Percentiles rank a stretch among this genome's conserved stretches.
These are phyloP conservation scores for Saccharata proteae DNA, from an alignment of 2,329 filamentous ascomycete species.

Conservation along the genomic window DNA sequence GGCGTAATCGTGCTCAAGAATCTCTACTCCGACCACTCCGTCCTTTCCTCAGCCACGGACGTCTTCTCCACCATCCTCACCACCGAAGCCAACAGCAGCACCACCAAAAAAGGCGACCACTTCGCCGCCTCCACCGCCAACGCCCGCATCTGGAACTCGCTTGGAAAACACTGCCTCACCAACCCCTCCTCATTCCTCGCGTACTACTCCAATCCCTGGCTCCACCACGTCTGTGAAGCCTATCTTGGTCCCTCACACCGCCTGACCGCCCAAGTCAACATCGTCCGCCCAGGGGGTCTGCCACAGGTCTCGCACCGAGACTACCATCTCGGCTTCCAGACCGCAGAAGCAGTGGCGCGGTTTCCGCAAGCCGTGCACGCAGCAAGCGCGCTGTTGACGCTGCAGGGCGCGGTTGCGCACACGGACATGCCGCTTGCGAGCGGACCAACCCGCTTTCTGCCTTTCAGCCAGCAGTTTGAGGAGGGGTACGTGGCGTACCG, in stretches of 20 bases:
- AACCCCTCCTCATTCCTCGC: constrained; percentile 41
- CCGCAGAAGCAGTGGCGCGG: constrained; percentile 29
- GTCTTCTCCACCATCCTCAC: constrained; percentile 40
- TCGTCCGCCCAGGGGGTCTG: constrained; percentile 46
- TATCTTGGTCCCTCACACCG: constrained; percentile 51
- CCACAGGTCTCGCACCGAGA: constrained; percentile 49
- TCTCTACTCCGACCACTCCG: constrained; percentile 33
- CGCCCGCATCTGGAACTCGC: constrained; percentile 54
- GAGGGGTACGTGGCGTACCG: constrained; percentile 49
- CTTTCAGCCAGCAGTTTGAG: constrained; percentile 46
- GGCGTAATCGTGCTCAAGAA: constrained; percentile 47
- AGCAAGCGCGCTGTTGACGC: constrained; percentile 45
- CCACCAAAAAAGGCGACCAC: constrained; percentile 42
- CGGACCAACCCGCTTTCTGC: constrained; percentile 49
- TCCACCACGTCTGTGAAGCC: constrained; percentile 38
- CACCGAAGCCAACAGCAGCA: constrained; percentile 29
- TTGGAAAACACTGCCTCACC: constrained; percentile 45
- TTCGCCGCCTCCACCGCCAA: constrained; percentile 46
- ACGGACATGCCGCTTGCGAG: constrained; percentile 46
- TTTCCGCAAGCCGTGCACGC: constrained; percentile 43
- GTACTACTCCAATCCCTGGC: constrained; percentile 51
- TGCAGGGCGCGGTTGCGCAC: constrained; percentile 53
- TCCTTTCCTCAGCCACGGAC: constrained; percentile 36
- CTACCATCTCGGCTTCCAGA: constrained; percentile 54
- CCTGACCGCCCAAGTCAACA: constrained; percentile 50